Base-by-base conservation (phyloP, 2,329 filamentous ascomycete genomes). In the Xylaria digitata region DNA sequence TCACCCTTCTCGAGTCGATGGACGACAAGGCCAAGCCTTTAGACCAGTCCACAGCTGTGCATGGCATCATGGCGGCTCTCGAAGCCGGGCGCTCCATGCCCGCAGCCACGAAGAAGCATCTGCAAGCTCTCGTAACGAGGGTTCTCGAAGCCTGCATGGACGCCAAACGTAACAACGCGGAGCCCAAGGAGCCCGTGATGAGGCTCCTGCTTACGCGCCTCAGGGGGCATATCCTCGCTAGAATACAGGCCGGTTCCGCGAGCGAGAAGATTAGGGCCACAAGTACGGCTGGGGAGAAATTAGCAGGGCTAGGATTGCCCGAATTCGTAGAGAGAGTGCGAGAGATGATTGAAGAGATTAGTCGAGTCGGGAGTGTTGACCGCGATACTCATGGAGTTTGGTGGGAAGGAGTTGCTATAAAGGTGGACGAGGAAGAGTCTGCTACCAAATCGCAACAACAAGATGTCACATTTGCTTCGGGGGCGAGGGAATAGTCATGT, bases 281-380 rank as follows among this genome's bases (percentile, higher is more conserved):
- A 0, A 91, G 87, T 72, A 88, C 85, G 0, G 90, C 90, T 0
- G 87, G 87, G 11, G 91, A 94, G 77, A 89, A 87, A 65, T 83
- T 94, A 7, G 90, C 90, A 0, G 85, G 85, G 2, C 84, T 91
- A 19, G 92, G 92, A 0, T 79, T 94, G 63, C 89, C 89, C 0
- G 92, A 94, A 78, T 94, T 94, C 75, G 89, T 91, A 17, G 86
- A 87, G 32, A 87, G 85, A 67, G 88, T 94, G 15, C 84, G 89
- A 37, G 87, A 88, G 55, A 89, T 94, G 72, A 88, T 92, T 7
- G 90, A 92, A 40, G 83, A 90, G 74, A 80, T 94, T 66, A 84
- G 86, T 48, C 85, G 86, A 75, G 84, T 93, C 3, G 88, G 89
- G 15, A 81, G 81, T 4, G 88, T 93, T 5, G 91, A 94, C 75